Evolutionary conservation across 805 yeast species (phyloP), one percentile per base, ranked within the genome.

Genomic region (Wickerhamiella sergipiensis): DNA sequence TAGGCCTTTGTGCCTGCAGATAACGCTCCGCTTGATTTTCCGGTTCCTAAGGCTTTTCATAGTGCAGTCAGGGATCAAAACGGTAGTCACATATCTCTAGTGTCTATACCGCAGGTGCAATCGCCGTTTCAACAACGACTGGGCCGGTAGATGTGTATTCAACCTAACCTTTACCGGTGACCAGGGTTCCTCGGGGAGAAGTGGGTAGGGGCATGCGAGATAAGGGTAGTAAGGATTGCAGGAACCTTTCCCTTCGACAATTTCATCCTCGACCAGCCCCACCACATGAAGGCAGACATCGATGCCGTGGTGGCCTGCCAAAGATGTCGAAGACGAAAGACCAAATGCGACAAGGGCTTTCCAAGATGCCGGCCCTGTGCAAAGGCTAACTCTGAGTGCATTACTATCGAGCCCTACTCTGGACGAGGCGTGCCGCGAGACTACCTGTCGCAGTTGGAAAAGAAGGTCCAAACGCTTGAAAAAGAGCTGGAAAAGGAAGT

Each of bases 351-450:
- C 55, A 83, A 78, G 52, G 75, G 73, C 53, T 78, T 81, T 61
- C 89, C 89, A 3, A 71, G 74, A 50, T 82, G 89, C 60, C 63
- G 75, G n/a, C 71, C 73, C 36, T 82, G 89, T 62, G 70, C 64
- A 43, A 77, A 78, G 59, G 82, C 84, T 10, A 76, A 78, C 6
- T 82, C 70, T 2, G 85, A 83, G 6, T 88, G 97, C 66, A 79
- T 86, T 3, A 86, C 94, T 0, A 65, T 85, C 2, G 96, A 89
- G 62, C 88, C 95, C 0, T 86, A 88, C 6, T 85, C 95, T 0
- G 95, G 95, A 0, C 71, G 95, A 50, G 87, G 83, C 57, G 78
- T 87, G 1, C 94, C 96, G 0, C 69, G 97, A 39, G 63, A 68
- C 49, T 83, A 87, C 2, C 77, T 86, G 3, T 74, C 78, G 19